Evolutionary conservation across 1,284 basidiomycete genomes (phyloP).

Genomic region (Cryptococcus sp.): DNA sequence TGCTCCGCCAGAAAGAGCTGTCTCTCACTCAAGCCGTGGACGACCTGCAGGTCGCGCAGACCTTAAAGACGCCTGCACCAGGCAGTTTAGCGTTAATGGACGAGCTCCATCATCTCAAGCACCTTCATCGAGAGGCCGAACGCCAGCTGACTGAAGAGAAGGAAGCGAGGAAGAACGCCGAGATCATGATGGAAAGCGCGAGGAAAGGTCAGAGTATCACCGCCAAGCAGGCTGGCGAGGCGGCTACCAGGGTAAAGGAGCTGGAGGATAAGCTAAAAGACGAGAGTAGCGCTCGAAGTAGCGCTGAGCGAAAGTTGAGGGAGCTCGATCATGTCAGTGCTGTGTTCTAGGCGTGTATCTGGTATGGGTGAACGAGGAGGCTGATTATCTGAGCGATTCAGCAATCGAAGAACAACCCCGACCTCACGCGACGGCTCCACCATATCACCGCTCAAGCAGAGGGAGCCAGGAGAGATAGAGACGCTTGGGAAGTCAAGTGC

Average conservation of each 20-base stretch:
- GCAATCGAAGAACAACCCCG: too few species aligned
- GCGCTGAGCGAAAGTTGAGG: constrained; percentile 9
- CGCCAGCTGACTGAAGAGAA: constrained; percentile 5
- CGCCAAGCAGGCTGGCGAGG: constrained; percentile 18
- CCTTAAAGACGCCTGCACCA: too few species aligned
- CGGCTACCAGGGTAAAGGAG: constrained; percentile 6
- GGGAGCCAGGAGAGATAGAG: background rate
- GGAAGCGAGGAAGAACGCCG: constrained; percentile 6
- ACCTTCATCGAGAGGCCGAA: background rate
- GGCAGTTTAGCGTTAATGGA: too few species aligned
- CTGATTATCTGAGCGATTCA: too few species aligned
- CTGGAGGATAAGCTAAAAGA: constrained; percentile 4
- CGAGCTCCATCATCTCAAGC: too few species aligned
- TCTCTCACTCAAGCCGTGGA: too few species aligned
- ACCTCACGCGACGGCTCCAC: too few species aligned
- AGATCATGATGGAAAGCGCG: constrained; percentile 11
- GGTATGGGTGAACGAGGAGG: too few species aligned
- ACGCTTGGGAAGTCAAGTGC: background rate
- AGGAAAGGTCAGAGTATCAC: constrained; percentile 22
- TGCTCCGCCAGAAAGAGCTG: too few species aligned
- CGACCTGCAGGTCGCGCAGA: too few species aligned
- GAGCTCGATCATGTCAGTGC: constrained; percentile 6
- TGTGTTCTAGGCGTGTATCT: background rate
- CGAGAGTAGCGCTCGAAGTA: too few species aligned
- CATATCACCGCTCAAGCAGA: background rate